Evolutionary conservation across 805 yeast genomes (phyloP), one percentile per base, ranked within the genome.

Genomic region (Saturnispora serradocipensis): DNA sequence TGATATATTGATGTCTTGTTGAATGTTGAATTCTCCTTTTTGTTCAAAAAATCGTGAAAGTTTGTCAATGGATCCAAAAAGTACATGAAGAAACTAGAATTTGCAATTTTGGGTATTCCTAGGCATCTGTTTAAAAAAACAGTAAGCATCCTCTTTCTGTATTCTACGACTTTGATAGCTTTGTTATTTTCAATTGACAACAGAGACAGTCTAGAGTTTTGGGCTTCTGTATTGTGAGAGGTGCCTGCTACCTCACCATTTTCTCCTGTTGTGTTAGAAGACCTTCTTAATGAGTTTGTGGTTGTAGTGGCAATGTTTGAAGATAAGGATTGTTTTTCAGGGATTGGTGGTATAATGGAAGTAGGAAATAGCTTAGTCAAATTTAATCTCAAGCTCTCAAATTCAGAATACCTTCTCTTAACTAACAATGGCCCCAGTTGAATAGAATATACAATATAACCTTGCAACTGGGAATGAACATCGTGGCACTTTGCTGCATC

Each of bases 401-500:
- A 93, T 64, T 93, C 99, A 34, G 96, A 85, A 65, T 93, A 93
- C 44, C 98, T 74, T 59, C 99, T 73, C 46, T 90, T 80, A 5
- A 88, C 90, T 15, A 75, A 71, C 42, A 78, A 71, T 22, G 73
- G 71, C 7, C 73, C 83, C n/a, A 82, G 70, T 54, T 77, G 75
- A 54, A 91, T 86, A 2, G 95, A 83, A 64, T 93, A 91, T 0
- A 89, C 88, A 25, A 91, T 81, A 59, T 84, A 91, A 2, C 71
- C 69, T 46, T 63, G 65, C 7, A 63, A 44, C 57, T 58, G 56
- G 24, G 64, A 60, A 59, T 79, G 78, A 10, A 90, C 88, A 59
- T 91, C 97, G 54, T 78, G 83, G 49, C 87, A 84, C 63, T 87
- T 89, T 4, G 88, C 88, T 0, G 97, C 97, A 57, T 88, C 96